Evolutionary conservation across 2,329 filamentous ascomycete species (phyloP), one percentile per base, ranked within the genome.

Genomic region (Pseudonectria buxi): DNA sequence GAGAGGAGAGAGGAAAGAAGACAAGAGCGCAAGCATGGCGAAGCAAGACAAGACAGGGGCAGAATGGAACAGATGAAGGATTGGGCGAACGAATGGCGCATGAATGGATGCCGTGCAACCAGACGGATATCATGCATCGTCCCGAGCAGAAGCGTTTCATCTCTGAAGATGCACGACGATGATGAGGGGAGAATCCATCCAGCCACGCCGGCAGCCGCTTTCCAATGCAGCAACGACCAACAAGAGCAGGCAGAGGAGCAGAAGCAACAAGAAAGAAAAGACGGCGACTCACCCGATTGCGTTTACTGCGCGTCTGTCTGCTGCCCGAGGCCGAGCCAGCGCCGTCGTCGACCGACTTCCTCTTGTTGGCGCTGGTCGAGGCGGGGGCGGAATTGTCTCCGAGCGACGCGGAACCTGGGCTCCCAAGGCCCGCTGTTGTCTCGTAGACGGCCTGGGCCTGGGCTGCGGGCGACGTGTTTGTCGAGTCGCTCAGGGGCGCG

Each of bases 231-330:
- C n/a, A n/a, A n/a, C n/a, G n/a, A n/a, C n/a, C n/a, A n/a, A n/a
- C 18, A 22, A 12, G 11, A 14, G 15, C 22, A 38, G 31, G 15
- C 14, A 22, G 12, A 30, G 33, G 28, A 25, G 14, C 28, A 34
- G 28, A n/a, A 25, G 27, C 10, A 28, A 25, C 26, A 35, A 14
- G 15, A 15, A 32, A 16, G 26, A 28, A 27, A 26, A 30, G 11
- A 9, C 13, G 24, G 16, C 6, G 30, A 68, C 69, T 60, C 47
- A 75, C 71, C 53, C 75, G 61, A 45, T 78, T 79, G 40, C 75
- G 68, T 54, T 78, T 79, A 55, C 72, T 77, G 47, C 74, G 61
- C 56, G 74, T 74, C 59, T 73, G 70, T 55, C 70, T 74, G 13
- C 56, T 22, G 18, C 18, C 18, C 18, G 18, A 22, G 18, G 18